Conservation (phyloP, 1,139 yeast species). For the Geotrichum candidum region DNA sequence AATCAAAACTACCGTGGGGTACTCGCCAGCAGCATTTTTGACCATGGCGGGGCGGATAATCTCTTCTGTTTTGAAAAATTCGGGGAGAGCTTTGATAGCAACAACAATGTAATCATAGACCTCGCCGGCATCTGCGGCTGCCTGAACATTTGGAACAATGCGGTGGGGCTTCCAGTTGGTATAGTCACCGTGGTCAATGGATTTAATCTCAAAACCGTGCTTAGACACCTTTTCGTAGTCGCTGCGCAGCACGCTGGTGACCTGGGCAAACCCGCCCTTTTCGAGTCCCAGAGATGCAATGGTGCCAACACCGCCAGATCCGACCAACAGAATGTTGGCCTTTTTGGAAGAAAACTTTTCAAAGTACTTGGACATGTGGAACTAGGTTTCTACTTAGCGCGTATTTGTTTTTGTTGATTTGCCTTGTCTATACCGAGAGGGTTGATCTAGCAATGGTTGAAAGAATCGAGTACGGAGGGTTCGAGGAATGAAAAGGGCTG, state of each 20-base stretch:
- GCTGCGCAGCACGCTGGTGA: slow-evolving; percentile 59
- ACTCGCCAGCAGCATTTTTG: slow-evolving; percentile 25
- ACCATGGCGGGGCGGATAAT: slow-evolving; percentile 51
- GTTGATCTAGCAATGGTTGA: too few relatives aligned
- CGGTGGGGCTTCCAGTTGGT: slow-evolving; percentile 48
- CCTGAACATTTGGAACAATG: slow-evolving; percentile 37
- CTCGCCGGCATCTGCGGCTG: slow-evolving; percentile 37
- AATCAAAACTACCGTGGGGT: slow-evolving; percentile 53
- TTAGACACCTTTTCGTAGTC: slow-evolving; percentile 49
- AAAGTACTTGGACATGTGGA: neutral
- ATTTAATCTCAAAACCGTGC: slow-evolving; percentile 55
- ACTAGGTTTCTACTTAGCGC: too few relatives aligned
- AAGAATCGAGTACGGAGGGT: neutral
- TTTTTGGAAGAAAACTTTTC: slow-evolving; percentile 3
- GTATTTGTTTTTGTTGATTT: neutral
- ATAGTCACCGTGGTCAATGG: slow-evolving; percentile 55
- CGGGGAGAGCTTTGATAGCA: slow-evolving; percentile 72
- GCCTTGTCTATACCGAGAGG: too few relatives aligned
- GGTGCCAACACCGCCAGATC: slow-evolving; percentile 72
- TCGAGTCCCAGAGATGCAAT: slow-evolving; percentile 59
- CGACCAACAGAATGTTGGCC: slow-evolving; percentile 45
- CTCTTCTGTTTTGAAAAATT: slow-evolving; percentile 52
- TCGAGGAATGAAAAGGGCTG: neutral
- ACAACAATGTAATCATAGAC: slow-evolving; percentile 63
- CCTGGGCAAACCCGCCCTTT: slow-evolving; percentile 44